Evolutionary conservation across 495 filamentous ascomycete genomes (phyloP).

Genomic region (Xylaria acuta): DNA sequence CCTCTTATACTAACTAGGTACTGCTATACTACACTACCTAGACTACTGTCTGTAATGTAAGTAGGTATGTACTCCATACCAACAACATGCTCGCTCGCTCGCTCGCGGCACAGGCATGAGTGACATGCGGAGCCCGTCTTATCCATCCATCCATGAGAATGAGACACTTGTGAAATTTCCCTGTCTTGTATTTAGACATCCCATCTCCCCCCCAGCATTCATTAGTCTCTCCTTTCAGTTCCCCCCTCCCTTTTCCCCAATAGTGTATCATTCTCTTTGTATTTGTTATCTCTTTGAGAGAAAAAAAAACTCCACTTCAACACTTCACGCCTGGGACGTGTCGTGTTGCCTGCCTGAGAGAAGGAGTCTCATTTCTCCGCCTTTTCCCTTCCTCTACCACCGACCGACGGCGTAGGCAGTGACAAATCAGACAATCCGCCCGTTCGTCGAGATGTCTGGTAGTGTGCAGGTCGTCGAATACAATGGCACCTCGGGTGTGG

Average conservation of each 20-base stretch:
- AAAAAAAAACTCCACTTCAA: neutral
- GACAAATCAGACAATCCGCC: constrained; percentile 8
- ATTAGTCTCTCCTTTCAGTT: neutral
- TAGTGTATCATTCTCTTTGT: neutral
- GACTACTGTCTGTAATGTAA: neutral
- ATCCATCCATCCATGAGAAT: neutral
- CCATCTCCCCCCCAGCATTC: constrained; percentile 5
- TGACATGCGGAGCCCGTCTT: constrained; percentile 21
- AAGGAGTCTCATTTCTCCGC: neutral
- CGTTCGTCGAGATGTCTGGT: constrained; percentile 37
- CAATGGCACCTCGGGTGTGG: constrained; percentile 40
- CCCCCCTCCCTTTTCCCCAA: neutral
- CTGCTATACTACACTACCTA: neutral
- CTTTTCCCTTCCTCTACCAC: neutral
- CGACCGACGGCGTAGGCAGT: neutral
- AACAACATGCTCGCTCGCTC: neutral
- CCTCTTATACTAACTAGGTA: neutral
- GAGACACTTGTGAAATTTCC: constrained; percentile 8
- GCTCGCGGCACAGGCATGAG: neutral
- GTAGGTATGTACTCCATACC: neutral
- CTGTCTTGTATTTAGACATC: constrained; percentile 26
- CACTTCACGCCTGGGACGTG: constrained; percentile 17
- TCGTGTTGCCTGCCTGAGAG: constrained; percentile 1
- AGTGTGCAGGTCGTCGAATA: constrained; percentile 41
- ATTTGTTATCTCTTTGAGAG: constrained; percentile 10